These are phyloP conservation scores for Quercus robur DNA, from an alignment of 306 rosid species.

Conservation along the genomic window DNA sequence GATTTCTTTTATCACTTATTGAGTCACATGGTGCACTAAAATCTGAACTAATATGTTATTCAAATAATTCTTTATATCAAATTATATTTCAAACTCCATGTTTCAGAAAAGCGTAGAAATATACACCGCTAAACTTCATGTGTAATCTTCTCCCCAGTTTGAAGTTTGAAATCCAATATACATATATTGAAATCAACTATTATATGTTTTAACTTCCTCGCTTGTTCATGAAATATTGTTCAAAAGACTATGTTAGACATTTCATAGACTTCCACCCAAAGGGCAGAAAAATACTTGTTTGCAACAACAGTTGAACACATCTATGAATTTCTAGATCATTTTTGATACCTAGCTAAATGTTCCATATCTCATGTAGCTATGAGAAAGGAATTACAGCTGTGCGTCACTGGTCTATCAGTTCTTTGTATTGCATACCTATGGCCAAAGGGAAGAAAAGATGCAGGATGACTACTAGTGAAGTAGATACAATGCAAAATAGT, in stretches of 20 bases:
- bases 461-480: not conserved
- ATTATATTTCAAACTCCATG: not conserved
- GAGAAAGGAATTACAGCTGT: no score
- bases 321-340: no score
- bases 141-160: not conserved
- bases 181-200: not conserved
- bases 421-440: not conserved
- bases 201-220: not conserved
- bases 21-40: not conserved
- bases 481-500: not conserved
- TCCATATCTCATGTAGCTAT: no score
- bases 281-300: not conserved
- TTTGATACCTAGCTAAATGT: no score
- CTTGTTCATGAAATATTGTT: not conserved
- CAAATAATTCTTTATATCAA: not conserved
- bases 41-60: not conserved
- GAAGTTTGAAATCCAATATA: not conserved
- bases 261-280: not conserved
- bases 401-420: not conserved
- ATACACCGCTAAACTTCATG: not conserved
- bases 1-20: not conserved
- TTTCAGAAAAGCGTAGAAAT: not conserved
- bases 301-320: no score
- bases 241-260: not conserved
- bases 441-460: not conserved